These are phyloP conservation scores for Grosmannia huntii DNA, from an alignment of 2,329 filamentous ascomycete genomes.

Conservation along the genomic window DNA sequence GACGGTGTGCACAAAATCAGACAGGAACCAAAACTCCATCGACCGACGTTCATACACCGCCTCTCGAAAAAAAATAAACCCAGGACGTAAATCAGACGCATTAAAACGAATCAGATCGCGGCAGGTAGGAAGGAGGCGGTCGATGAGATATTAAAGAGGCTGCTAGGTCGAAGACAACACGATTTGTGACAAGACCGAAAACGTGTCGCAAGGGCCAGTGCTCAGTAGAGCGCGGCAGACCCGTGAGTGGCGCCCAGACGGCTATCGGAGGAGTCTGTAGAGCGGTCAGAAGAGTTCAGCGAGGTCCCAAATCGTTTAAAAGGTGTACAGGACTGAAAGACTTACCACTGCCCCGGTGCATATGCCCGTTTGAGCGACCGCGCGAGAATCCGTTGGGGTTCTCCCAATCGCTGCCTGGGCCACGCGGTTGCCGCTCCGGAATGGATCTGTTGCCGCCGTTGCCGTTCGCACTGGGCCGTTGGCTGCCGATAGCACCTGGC, in stretches of 20 bases:
- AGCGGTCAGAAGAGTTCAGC: not conserved
- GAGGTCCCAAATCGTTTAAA: not conserved
- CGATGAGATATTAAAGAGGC: not conserved
- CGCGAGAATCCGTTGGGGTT: conserved; percentile 40
- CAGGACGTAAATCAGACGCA: not conserved
- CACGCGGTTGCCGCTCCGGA: conserved; percentile 52
- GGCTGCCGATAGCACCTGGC: conserved; percentile 53
- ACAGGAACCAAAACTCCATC: conserved; percentile 1
- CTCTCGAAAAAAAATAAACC: not conserved
- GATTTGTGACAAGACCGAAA: not conserved
- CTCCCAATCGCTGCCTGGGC: conserved; percentile 47
- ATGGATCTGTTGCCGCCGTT: conserved; percentile 20
- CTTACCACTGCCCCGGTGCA: conserved; percentile 46
- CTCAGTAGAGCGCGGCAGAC: conserved; percentile 5
- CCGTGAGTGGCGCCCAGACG: conserved; percentile 3
- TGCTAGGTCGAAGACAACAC: not conserved
- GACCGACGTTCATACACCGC: not conserved
- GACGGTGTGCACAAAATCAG: not conserved
- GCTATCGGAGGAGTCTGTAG: conserved; percentile 9
- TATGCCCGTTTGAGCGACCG: conserved; percentile 45
- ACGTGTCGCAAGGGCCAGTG: not conserved
- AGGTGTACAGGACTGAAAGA: conserved; percentile 16
- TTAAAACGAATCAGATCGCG: conserved; percentile 1
- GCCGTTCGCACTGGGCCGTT: conserved; percentile 40
- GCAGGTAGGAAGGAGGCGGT: not conserved